phyloP scores from a whole-genome alignment of 2,329 filamentous ascomycete species.

The Plenodomus lindquistii region DNA sequence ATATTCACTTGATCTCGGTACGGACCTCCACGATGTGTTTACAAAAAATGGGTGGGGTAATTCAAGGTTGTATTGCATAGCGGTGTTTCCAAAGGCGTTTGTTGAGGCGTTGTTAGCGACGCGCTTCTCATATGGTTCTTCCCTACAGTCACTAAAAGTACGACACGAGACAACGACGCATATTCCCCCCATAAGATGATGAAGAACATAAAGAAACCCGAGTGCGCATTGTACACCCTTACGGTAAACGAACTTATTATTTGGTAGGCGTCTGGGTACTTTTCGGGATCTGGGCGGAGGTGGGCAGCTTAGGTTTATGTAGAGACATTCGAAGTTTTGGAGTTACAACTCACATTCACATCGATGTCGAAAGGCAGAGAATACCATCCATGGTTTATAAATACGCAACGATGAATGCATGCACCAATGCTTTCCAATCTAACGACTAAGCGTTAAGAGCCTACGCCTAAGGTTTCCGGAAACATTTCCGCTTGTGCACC shows the following conservation, averaged over 20 bases:
- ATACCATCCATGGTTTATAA: not conserved
- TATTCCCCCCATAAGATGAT: slow-evolving; percentile 31
- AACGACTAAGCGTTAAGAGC: not conserved
- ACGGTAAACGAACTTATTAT: slow-evolving; percentile 11
- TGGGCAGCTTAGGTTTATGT: not conserved
- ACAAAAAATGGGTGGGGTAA: slow-evolving; percentile 19
- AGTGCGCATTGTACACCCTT: slow-evolving; percentile 27
- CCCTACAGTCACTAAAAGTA: slow-evolving; percentile 32
- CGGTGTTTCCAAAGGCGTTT: slow-evolving; percentile 37
- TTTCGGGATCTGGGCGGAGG: slow-evolving; percentile 1
- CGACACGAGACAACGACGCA: slow-evolving; percentile 34
- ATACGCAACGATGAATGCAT: slow-evolving; percentile 1
- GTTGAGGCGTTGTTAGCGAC: slow-evolving; percentile 25
- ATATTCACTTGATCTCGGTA: slow-evolving; percentile 3
- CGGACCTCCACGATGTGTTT: slow-evolving; percentile 6
- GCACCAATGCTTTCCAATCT: too few species aligned
- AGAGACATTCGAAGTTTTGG: not conserved
- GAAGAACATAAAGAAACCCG: slow-evolving; percentile 12
- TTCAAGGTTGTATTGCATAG: slow-evolving; percentile 41
- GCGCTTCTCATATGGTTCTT: slow-evolving; percentile 14
- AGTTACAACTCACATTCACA: slow-evolving; percentile 5
- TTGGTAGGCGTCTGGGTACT: slow-evolving; percentile 8
- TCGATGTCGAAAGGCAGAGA: slow-evolving; percentile 16
- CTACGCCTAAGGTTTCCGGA: too few species aligned
- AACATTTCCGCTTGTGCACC: too few species aligned